Conservation (phyloP, 2,329 filamentous ascomycete genomes). For the Aureobasidium sp. region DNA sequence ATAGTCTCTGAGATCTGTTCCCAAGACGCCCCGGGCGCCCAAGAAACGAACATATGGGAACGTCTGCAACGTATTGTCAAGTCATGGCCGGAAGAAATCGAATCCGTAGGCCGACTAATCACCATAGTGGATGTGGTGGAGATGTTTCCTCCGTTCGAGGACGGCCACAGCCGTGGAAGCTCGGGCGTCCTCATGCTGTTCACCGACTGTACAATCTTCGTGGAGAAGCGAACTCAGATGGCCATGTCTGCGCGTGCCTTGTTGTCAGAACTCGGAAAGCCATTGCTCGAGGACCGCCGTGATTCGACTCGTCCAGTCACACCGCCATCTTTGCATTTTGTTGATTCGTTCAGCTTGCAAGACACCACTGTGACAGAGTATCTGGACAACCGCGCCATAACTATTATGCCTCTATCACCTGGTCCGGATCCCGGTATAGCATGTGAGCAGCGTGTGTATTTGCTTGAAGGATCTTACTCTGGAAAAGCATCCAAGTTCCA, state of each 20-base stretch:
- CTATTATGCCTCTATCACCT: slow-evolving; percentile 1
- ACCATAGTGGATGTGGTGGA: slow-evolving; percentile 73
- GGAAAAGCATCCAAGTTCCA: slow-evolving; percentile 65
- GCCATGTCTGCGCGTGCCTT: slow-evolving; percentile 66
- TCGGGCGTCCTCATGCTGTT: slow-evolving; percentile 73
- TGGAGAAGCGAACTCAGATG: slow-evolving; percentile 59
- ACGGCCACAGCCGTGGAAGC: slow-evolving; percentile 34
- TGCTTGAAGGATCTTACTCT: slow-evolving; percentile 67
- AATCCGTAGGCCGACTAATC: slow-evolving; percentile 59
- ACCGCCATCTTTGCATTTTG: slow-evolving; percentile 65
- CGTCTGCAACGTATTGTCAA: slow-evolving; percentile 68
- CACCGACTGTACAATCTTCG: slow-evolving; percentile 66
- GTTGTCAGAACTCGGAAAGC: slow-evolving; percentile 76
- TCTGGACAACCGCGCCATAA: slow-evolving; percentile 13
- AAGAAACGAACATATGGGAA: slow-evolving; percentile 64
- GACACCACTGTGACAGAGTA: slow-evolving; percentile 13
- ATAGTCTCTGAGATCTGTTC: slow-evolving; percentile 96
- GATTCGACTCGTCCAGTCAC: slow-evolving; percentile 33
- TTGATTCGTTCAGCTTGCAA: slow-evolving; percentile 14
- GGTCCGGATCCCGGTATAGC: slow-evolving; percentile 1
- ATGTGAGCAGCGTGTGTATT: slow-evolving; percentile 37
- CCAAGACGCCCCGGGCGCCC: slow-evolving; percentile 62
- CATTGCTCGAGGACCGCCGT: slow-evolving; percentile 44
- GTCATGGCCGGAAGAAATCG: slow-evolving; percentile 62
- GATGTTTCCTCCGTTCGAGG: slow-evolving; percentile 60